phyloP scores from a whole-genome alignment of 305 asterid species.

The Solanum aculeatissimum region DNA sequence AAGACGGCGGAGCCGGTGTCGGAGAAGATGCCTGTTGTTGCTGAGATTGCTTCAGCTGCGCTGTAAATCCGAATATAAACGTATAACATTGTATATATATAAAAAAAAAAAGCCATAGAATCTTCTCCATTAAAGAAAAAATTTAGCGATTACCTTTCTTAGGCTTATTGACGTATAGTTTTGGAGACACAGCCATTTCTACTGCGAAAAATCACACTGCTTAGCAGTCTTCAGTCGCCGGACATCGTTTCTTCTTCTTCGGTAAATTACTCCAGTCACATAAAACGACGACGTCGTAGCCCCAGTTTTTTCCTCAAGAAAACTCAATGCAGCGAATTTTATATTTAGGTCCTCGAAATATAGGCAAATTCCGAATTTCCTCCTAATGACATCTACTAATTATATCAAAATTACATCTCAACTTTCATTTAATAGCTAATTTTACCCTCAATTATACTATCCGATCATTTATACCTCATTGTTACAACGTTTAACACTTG shows the following conservation, averaged over 20 bases:
- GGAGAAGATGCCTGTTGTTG: constrained; percentile 2
- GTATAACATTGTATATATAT: neutral
- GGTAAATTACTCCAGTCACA: neutral
- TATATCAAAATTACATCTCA: neutral
- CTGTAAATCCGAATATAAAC: neutral
- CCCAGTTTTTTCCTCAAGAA: neutral
- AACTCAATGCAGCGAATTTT: neutral
- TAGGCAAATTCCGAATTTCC: neutral
- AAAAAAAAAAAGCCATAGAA: neutral
- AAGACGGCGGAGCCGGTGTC: neutral
- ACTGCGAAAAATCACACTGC: neutral
- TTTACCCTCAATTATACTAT: too few species aligned
- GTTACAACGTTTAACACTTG: too few species aligned
- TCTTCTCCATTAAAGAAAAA: neutral
- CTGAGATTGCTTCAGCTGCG: constrained; percentile 2
- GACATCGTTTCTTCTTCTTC: neutral
- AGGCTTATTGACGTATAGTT: neutral
- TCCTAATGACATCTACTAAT: neutral
- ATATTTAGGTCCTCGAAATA: neutral
- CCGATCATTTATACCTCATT: too few species aligned
- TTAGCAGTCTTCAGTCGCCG: neutral
- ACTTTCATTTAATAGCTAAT: too few species aligned
- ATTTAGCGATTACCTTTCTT: neutral
- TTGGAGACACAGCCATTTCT: neutral
- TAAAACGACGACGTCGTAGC: neutral